Conservation (phyloP, 768 basidiomycete species). For the Xanthoconium purpureum region DNA sequence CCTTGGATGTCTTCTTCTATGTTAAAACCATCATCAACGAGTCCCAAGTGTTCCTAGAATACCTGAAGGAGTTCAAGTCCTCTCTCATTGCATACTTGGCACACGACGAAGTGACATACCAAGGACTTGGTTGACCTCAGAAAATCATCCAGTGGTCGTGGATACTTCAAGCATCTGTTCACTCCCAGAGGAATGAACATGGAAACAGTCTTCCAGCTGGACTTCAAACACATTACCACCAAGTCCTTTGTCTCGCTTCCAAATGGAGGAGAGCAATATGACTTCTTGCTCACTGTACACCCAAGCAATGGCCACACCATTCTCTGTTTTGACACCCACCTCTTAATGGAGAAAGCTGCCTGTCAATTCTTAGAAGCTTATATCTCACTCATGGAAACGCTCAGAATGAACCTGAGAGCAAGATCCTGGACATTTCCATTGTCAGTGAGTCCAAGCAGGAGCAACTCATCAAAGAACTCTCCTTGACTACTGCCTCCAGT, state of each 20-base stretch:
- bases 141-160: constrained; percentile 23
- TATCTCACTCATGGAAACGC: constrained; percentile 26
- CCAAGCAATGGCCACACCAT: constrained; percentile 22
- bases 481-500: constrained; percentile 17
- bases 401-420: constrained; percentile 12
- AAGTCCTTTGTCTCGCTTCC: constrained; percentile 23
- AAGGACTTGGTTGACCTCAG: constrained; percentile 29
- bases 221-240: constrained; percentile 7
- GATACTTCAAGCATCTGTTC: constrained; percentile 33
- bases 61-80: constrained; percentile 23
- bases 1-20: constrained; percentile 30
- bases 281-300: constrained; percentile 25
- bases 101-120: constrained; percentile 30
- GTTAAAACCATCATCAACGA: constrained; percentile 30
- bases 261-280: constrained; percentile 28
- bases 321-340: constrained; percentile 29
- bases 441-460: constrained; percentile 14
- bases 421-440: constrained; percentile 18
- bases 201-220: constrained; percentile 24
- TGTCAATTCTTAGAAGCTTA: constrained; percentile 32
- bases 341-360: constrained; percentile 27
- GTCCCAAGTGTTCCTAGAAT: constrained; percentile 21
- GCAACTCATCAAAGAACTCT: constrained; percentile 26
- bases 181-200: constrained; percentile 29
- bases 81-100: constrained; percentile 20